phyloP scores from a whole-genome alignment of 1,284 basidiomycete species.

The Blastosporella zonata region DNA sequence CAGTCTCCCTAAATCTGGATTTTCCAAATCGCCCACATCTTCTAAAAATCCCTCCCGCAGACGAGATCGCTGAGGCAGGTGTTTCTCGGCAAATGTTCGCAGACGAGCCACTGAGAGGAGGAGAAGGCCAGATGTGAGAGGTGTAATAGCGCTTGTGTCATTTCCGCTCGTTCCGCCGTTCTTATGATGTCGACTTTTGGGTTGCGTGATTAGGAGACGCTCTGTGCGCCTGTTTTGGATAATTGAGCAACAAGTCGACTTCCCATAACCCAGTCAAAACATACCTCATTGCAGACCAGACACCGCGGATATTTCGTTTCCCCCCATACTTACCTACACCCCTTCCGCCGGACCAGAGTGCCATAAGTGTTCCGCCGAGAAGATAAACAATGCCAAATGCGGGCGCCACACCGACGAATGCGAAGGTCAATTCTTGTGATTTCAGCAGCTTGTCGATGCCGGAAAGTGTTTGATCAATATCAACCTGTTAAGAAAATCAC shows the following conservation, averaged over 20 bases:
- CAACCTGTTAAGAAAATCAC: constrained; percentile 54
- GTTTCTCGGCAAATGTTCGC: constrained; percentile 56
- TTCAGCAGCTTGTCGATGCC: constrained; percentile 92
- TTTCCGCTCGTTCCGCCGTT: background rate
- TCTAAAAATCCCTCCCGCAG: constrained; percentile 76
- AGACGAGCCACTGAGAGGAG: constrained; percentile 71
- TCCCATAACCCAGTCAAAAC: constrained; percentile 18
- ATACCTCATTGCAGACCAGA: constrained; percentile 66
- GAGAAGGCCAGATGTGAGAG: constrained; percentile 69
- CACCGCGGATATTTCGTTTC: constrained; percentile 40
- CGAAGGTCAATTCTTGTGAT: constrained; percentile 95
- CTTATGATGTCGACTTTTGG: constrained; percentile 16
- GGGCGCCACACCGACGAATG: constrained; percentile 95
- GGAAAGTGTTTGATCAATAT: constrained; percentile 83
- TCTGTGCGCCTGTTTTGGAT: constrained; percentile 61
- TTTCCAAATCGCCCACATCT: constrained; percentile 84
- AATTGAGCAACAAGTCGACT: background rate
- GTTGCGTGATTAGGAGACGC: constrained; percentile 60
- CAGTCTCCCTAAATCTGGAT: constrained; percentile 59
- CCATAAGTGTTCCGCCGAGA: constrained; percentile 35
- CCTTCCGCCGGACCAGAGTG: constrained; percentile 42
- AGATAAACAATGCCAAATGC: constrained; percentile 82
- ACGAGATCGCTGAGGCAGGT: constrained; percentile 53
- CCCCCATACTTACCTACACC: constrained; percentile 55
- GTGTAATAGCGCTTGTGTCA: constrained; percentile 32